A percentile compares a stretch with the other conserved stretches of the same genome.
Evolutionary conservation across 1,139 yeast genomes (phyloP).

Genomic region (Debaryomycetaceae sp.): DNA sequence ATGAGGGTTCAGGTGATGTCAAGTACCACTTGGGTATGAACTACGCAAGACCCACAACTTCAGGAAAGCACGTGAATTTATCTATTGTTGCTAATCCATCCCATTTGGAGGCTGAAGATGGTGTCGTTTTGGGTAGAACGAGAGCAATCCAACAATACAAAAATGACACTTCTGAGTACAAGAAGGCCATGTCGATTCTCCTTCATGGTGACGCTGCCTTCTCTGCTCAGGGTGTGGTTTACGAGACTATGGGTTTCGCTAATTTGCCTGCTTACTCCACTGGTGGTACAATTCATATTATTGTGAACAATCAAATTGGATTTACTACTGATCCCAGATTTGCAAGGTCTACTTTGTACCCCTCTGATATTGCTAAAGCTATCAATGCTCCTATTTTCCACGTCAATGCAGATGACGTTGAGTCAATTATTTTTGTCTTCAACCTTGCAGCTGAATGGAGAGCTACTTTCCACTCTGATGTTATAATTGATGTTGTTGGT

Average conservation of each 20-base stretch:
- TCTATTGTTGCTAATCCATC: constrained; percentile 98
- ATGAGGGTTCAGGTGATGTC: constrained; percentile 97
- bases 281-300: constrained; percentile 97
- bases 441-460: constrained; percentile 99
- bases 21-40: constrained; percentile 99
- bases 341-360: constrained; percentile 96
- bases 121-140: constrained; percentile 96
- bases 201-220: constrained; percentile 99
- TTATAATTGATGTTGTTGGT: constrained; percentile 94
- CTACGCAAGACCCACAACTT: constrained; percentile 97
- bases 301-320: constrained; percentile 97
- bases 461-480: constrained; percentile 93
- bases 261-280: constrained; percentile 93
- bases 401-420: constrained; percentile 97
- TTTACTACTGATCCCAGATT: constrained; percentile 98
- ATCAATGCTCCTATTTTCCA: constrained; percentile 99
- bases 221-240: constrained; percentile 98
- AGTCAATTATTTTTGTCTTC: constrained; percentile 86
- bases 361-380: constrained; percentile 95
- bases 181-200: constrained; percentile 87
- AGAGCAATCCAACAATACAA: constrained; percentile 94
- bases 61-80: constrained; percentile 93
- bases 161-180: constrained; percentile 74
- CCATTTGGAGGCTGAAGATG: constrained; percentile 98
- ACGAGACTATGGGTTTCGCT: constrained; percentile 95